Base-by-base conservation (phyloP, 2,329 filamentous ascomycete genomes). In the Calonectria pseudoreteaudii region DNA sequence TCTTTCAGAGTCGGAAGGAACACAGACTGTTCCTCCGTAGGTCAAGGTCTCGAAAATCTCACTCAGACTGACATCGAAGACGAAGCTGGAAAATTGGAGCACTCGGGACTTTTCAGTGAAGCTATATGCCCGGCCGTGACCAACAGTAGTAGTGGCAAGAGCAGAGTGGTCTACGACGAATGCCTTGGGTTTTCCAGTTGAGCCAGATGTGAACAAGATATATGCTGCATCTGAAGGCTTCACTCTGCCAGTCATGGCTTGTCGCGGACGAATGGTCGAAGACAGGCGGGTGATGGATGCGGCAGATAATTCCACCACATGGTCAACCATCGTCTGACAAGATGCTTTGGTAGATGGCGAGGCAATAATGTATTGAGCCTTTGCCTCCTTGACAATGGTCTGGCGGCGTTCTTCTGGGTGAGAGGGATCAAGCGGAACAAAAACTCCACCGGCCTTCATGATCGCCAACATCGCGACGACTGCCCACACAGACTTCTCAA, bases 131-230 rank as follows among this genome's bases (percentile, higher is more conserved):
- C 58, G 38, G 26, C 64, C 11, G 16, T 56, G 64, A 58, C 68
- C 44, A 53, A 66, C n/a, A 47, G 49, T 64, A 11, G 67, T 69
- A 16, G 71, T 41, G 8, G 64, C 41, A 2, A 68, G 31, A 26
- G 58, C 68, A 10, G 36, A 23, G 16, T 76, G 75, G n/a, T 49
- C 47, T 18, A 82, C 67, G 34, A 88, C 84, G 28, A 90, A 87
- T 28, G 88, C 88, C 80, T 91, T 91, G 0, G 89, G 89, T 28
- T 83, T 84, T 16, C 89, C 89, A 0, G 89, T 91, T 38, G 86
- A 89, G 34, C 89, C 89, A 4, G 89, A 90, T 8, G 89, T 91
- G 79, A 90, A 91, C 76, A 90, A 87, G 73, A 89, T 87, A 58
- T 83, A 83, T 1, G 68, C 62, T 2, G 60, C 41, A 50, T 64